Evolutionary conservation across 495 filamentous ascomycete genomes (phyloP).

Genomic region (Aspergillus taichungensis): DNA sequence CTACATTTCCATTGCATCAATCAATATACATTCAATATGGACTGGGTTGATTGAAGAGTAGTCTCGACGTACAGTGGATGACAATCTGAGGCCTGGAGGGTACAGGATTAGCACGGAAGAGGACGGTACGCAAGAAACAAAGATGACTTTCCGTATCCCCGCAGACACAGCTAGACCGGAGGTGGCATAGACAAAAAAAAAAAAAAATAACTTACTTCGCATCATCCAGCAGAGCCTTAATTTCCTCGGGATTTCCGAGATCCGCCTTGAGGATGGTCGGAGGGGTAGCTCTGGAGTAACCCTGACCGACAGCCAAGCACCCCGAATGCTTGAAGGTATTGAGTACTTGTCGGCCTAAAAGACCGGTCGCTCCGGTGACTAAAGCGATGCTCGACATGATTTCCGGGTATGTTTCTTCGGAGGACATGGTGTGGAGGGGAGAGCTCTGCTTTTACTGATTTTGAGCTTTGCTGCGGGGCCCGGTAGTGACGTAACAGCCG

Average conservation of each 20-base stretch:
- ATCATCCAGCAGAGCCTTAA: constrained; percentile 53
- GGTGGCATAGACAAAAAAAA: neutral
- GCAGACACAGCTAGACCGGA: neutral
- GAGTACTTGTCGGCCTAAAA: constrained; percentile 74
- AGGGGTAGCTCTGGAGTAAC: constrained; percentile 62
- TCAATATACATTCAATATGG: too few relatives aligned
- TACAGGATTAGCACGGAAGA: constrained; percentile 4
- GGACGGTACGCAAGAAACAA: neutral
- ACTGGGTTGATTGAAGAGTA: too few relatives aligned
- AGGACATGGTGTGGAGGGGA: constrained; percentile 3
- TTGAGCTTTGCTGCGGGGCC: too few relatives aligned
- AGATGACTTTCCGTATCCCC: neutral
- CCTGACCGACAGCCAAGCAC: constrained; percentile 79
- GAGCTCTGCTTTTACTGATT: neutral
- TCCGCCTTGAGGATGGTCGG: constrained; percentile 69
- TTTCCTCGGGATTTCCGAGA: constrained; percentile 49
- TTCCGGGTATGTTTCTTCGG: neutral
- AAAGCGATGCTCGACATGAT: constrained; percentile 56
- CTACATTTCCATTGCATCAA: constrained; percentile 23
- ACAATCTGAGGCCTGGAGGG: constrained; percentile 63
- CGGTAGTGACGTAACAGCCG: too few relatives aligned
- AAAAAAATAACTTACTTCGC: constrained; percentile 28
- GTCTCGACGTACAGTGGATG: constrained; percentile 60
- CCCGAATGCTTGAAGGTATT: constrained; percentile 59
- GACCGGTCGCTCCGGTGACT: constrained; percentile 77